Base-by-base conservation (phyloP, 768 basidiomycete species). In the Trametes meyenii region DNA sequence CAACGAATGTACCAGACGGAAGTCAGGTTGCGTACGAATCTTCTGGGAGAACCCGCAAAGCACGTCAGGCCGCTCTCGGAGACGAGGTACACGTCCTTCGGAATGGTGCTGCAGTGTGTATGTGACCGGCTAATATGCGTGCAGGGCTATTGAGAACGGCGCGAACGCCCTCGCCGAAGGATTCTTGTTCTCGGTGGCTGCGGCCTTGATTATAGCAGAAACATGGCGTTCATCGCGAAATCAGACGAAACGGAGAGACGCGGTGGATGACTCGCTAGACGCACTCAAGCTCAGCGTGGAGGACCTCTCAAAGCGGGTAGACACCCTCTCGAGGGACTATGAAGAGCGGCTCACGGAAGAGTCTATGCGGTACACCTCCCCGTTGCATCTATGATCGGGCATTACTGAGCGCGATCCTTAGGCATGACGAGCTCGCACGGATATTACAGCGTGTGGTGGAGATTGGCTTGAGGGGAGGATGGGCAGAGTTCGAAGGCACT, bases 121-220 rank as follows among this genome's bases (percentile, higher is more conserved):
- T 5, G 16, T 13, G 42, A 36, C 42, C 51, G 16, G 45, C 21
- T 35, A 45, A 45, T 51, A 55, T 58, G 38, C 61, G 14, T 19
- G 8, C 64, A 92, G 90, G 60, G 92, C 92, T 0, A 89, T 94
- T 60, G 90, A 93, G 61, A 92, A 89, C 66, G 92, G 92, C 21
- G 90, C 92, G 16, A 94, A 93, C 65, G 79, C 87, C 5, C 78
- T 94, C 5, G 92, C 92, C 0, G 92, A 94, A 73, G 90, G 90
- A 0, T 94, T 94, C 66, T 81, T 94, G 3, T 94, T 94, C 69
- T 70, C 77, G 19, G 92, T 94, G 2, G 92, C 92, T 0, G 86
- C 88, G 1, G 73, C 73, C 0, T 77, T 94, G 5, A 93, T 95
- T 58, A 61, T 93, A 12, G 87, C 87, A 2, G 92, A 95, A 72